Evolutionary conservation across 176 grass and related monocot species (phyloP).

Genomic region (Hordeum marinum): DNA sequence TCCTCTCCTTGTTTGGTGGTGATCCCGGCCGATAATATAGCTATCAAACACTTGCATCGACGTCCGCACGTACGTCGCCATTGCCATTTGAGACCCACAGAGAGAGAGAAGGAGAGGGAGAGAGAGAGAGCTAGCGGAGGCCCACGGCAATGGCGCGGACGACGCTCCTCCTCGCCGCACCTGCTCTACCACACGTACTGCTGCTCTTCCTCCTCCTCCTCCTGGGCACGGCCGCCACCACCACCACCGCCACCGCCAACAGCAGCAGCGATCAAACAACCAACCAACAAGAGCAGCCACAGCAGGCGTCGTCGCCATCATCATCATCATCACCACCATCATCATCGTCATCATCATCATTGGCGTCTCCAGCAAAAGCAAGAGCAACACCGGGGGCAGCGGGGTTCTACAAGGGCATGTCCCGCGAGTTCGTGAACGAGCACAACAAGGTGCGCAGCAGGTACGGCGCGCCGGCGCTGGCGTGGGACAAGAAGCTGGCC

Average conservation of each 20-base stretch:
- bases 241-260: background rate
- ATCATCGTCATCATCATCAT: background rate
- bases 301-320: background rate
- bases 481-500: slow-evolving; percentile 31
- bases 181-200: background rate
- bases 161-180: slow-evolving; percentile 4
- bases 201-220: background rate
- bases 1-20: background rate
- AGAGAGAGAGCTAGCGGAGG: background rate
- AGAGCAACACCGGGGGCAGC: background rate
- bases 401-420: slow-evolving; percentile 35
- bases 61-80: background rate
- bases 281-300: background rate
- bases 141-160: background rate
- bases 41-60: background rate
- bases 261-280: background rate
- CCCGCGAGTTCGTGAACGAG: slow-evolving; percentile 11
- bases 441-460: slow-evolving; percentile 24
- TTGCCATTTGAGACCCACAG: background rate
- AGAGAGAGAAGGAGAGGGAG: background rate
- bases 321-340: background rate
- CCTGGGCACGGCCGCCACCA: background rate
- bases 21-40: background rate
- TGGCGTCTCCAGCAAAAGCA: background rate
- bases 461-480: background rate